phyloP scores from a whole-genome alignment of 805 yeast species.

The Candida nemodendra region DNA sequence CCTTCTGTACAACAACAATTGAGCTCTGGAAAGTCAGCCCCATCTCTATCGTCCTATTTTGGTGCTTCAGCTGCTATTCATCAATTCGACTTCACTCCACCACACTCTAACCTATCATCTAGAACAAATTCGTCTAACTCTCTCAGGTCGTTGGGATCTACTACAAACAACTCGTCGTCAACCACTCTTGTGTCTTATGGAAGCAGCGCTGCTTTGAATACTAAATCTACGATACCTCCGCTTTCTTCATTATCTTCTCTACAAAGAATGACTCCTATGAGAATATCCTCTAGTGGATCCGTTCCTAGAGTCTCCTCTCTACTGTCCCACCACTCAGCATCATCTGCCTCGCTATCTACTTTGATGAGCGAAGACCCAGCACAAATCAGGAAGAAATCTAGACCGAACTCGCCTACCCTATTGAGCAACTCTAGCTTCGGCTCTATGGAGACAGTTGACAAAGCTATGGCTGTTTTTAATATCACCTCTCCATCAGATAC shows the following conservation, averaged over 20 bases:
- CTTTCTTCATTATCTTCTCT: conserved; percentile 44
- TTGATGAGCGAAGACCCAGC: conserved; percentile 20
- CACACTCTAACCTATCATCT: conserved; percentile 30
- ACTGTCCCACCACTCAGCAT: conserved; percentile 13
- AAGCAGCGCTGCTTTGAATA: conserved; percentile 5
- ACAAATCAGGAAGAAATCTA: conserved; percentile 38
- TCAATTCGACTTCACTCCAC: conserved; percentile 25
- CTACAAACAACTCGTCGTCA: conserved; percentile 27
- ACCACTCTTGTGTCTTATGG: conserved; percentile 24
- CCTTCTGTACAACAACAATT: conserved; percentile 12
- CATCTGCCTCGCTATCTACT: conserved; percentile 25
- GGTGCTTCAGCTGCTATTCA: conserved; percentile 6
- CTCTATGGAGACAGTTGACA: conserved; percentile 32
- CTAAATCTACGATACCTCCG: conserved; percentile 17
- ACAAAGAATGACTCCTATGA: conserved; percentile 63
- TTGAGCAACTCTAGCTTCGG: conserved; percentile 35
- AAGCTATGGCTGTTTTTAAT: conserved; percentile 30
- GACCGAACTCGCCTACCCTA: conserved; percentile 30
- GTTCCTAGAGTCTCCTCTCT: conserved; percentile 21
- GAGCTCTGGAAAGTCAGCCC: conserved; percentile 23
- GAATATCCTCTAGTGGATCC: conserved; percentile 27
- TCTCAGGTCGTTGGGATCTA: conserved; percentile 30
- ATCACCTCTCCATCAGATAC: conserved; percentile 35
- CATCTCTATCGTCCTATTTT: conserved; percentile 21
- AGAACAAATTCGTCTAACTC: conserved; percentile 34